Evolutionary conservation across 495 filamentous ascomycete species (phyloP).

Genomic region (Chaetomium fimeti): DNA sequence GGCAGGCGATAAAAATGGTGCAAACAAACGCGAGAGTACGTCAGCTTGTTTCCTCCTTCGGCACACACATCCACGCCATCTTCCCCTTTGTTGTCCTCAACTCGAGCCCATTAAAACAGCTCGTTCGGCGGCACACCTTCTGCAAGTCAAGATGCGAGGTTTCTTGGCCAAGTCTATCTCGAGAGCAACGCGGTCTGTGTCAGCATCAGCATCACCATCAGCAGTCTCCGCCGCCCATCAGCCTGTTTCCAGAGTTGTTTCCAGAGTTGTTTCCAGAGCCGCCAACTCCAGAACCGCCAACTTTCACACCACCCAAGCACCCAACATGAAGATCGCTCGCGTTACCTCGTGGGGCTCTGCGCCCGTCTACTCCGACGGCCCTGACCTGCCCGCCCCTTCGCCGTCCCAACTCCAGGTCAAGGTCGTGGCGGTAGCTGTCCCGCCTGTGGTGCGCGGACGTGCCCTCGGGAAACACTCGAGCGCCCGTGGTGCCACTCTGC

Average conservation of each 20-base stretch:
- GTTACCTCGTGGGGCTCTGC: constrained; percentile 16
- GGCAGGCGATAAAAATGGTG: too few species aligned
- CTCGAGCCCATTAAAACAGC: constrained; percentile 1
- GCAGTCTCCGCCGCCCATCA: not conserved
- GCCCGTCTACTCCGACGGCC: not conserved
- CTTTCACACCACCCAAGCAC: constrained; percentile 12
- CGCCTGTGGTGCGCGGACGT: constrained; percentile 14
- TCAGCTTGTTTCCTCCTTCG: constrained; percentile 5
- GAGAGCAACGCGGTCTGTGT: not conserved
- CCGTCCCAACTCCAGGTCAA: constrained; percentile 18
- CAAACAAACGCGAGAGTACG: not conserved
- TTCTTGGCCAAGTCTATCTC: constrained; percentile 6
- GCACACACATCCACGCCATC: constrained; percentile 3
- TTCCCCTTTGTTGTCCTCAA: not conserved
- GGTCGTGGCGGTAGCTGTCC: constrained; percentile 16
- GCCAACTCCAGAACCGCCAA: not conserved
- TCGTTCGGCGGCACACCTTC: constrained; percentile 3
- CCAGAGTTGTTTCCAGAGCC: too few species aligned
- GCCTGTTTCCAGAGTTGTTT: too few species aligned
- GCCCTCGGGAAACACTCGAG: constrained; percentile 13
- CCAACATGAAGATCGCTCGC: constrained; percentile 18
- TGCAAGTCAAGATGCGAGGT: constrained; percentile 7
- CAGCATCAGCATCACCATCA: not conserved
- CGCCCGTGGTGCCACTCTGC: constrained; percentile 6
- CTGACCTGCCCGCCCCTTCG: constrained; percentile 15